Conservation (phyloP, 2,329 filamentous ascomycete species). For the Aspergillus fischeri region DNA sequence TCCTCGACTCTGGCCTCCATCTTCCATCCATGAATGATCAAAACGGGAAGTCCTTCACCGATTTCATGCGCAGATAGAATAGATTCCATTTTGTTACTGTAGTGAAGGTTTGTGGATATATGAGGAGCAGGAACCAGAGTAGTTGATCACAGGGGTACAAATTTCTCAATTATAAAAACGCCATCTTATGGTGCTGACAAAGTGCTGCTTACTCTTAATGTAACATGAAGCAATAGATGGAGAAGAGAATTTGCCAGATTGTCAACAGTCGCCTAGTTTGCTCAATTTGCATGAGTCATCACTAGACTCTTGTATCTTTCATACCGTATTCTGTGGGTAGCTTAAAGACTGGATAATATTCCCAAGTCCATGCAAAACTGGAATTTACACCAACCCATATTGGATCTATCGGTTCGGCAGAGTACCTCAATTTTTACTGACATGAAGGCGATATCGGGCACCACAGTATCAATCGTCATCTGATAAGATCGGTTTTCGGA, state of each 20-base stretch:
- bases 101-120: not conserved
- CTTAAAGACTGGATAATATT: too few relatives aligned
- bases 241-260: not conserved
- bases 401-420: too few relatives aligned
- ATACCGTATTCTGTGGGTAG: too few relatives aligned
- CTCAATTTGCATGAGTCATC: not conserved
- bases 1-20: slow-evolving; percentile 18
- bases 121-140: not conserved
- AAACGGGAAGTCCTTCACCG: slow-evolving; percentile 22
- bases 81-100: slow-evolving; percentile 12
- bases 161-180: too few relatives aligned
- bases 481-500: too few relatives aligned
- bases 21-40: slow-evolving; percentile 28
- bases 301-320: not conserved
- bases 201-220: too few relatives aligned
- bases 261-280: not conserved
- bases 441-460: too few relatives aligned
- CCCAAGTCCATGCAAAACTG: too few relatives aligned
- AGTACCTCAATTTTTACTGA: too few relatives aligned
- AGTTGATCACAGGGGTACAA: not conserved
- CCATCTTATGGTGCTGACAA: not conserved
- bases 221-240: too few relatives aligned
- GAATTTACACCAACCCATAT: too few relatives aligned
- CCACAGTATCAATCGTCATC: too few relatives aligned
- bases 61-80: slow-evolving; percentile 20